phyloP scores from a whole-genome alignment of 1,284 basidiomycete species.

The Ganoderma lingzhi region DNA sequence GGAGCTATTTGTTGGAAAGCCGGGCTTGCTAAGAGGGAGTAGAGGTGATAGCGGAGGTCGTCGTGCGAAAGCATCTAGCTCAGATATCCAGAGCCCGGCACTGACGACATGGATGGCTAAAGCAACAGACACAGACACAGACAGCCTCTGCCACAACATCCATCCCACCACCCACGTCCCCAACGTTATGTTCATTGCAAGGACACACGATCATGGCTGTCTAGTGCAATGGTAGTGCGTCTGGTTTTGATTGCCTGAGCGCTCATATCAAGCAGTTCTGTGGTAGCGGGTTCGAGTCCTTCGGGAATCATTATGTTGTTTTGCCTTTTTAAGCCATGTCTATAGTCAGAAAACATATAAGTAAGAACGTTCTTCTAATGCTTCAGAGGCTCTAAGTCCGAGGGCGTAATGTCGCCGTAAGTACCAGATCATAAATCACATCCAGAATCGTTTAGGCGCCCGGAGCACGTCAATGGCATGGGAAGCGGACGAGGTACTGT shows the following conservation, averaged over 20 bases:
- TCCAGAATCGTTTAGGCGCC: no score
- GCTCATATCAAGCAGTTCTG: no score
- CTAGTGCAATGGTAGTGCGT: constrained; percentile 88
- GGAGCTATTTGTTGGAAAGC: constrained; percentile 60
- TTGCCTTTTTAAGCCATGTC: rapidly evolving
- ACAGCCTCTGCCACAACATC: neutral
- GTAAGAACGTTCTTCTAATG: neutral
- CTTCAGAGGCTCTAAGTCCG: no score
- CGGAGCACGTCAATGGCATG: no score
- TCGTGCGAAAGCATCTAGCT: constrained; percentile 45
- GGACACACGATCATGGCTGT: constrained; percentile 51
- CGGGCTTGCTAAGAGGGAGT: constrained; percentile 34
- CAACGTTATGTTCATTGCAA: no score
- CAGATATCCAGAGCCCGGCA: constrained; percentile 22
- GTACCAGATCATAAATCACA: no score
- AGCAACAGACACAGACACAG: neutral
- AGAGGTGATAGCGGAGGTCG: constrained; percentile 39
- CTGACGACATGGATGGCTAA: constrained; percentile 31
- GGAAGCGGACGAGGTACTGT: no score
- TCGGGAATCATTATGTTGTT: constrained; percentile 69
- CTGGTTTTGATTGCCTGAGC: constrained; percentile 77
- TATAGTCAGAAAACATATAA: neutral
- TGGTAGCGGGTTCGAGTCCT: constrained; percentile 84
- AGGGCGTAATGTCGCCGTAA: no score
- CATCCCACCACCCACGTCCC: no score